Evolutionary conservation across 129 eudicot species (phyloP).

Genomic region (Centrapalus pauciflorus): DNA sequence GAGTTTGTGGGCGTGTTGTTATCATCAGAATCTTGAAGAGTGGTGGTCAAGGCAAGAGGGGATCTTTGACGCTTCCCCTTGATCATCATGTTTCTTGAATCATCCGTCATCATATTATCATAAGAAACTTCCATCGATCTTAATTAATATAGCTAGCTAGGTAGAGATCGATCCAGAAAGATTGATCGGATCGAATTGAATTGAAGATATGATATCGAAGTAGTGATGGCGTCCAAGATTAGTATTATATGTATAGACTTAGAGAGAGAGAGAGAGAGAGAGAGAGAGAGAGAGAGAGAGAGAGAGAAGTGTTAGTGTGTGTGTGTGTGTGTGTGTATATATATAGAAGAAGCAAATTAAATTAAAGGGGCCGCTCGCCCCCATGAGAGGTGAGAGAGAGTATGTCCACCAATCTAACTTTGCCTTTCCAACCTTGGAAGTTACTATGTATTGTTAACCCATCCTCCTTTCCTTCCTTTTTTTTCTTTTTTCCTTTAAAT

Average conservation of each 20-base stretch:
- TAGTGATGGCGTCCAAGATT: constrained; percentile 15
- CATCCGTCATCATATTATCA: constrained; percentile 21
- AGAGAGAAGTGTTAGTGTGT: background rate
- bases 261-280: constrained; percentile 9
- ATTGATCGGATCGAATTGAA: no score
- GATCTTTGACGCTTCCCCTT: constrained; percentile 66
- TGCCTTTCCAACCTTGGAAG: constrained; percentile 55
- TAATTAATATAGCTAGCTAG: no score
- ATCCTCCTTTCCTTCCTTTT: constrained; percentile 5
- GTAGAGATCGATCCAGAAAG: constrained; percentile 22
- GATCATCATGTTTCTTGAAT: constrained; percentile 29
- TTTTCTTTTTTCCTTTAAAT: background rate
- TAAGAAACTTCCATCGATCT: constrained; percentile 43
- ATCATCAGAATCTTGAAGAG: constrained; percentile 7
- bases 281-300: background rate
- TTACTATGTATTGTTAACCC: constrained; percentile 30
- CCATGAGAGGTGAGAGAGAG: constrained; percentile 42
- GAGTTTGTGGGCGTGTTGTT: constrained; percentile 24
- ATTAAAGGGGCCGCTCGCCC: constrained; percentile 24
- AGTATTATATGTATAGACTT: constrained; percentile 21
- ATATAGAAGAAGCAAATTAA: background rate
- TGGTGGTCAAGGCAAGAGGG: constrained; percentile 39
- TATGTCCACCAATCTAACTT: constrained; percentile 33
- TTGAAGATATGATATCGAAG: constrained; percentile 4
- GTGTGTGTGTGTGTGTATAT: no score